Evolutionary conservation across 495 filamentous ascomycete genomes (phyloP).

Genomic region (Penicillium cinerascens): DNA sequence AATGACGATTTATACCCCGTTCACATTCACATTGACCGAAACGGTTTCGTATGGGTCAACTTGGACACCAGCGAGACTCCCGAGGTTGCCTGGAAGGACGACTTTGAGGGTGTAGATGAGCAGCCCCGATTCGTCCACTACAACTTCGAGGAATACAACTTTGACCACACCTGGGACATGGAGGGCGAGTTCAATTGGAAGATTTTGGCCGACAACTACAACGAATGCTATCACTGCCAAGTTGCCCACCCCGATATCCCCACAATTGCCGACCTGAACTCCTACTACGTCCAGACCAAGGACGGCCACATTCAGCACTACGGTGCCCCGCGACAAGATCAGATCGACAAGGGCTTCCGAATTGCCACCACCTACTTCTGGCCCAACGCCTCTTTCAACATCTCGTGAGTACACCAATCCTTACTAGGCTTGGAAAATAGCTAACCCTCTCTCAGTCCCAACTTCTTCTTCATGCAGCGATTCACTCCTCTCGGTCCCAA

Average conservation of each 20-base stretch:
- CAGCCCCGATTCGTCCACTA: constrained; percentile 39
- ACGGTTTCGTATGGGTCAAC: constrained; percentile 50
- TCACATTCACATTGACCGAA: constrained; percentile 42
- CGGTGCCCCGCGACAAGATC: constrained; percentile 33
- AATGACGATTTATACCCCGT: constrained; percentile 40
- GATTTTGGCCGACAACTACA: constrained; percentile 48
- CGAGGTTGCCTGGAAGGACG: constrained; percentile 40
- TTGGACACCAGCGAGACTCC: constrained; percentile 33
- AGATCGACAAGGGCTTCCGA: constrained; percentile 30
- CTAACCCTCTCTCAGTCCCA: constrained; percentile 27
- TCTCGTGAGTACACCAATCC: constrained; percentile 24
- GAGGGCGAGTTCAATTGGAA: constrained; percentile 51
- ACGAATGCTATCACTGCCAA: constrained; percentile 51
- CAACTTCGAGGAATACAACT: constrained; percentile 44
- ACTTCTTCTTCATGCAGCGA: constrained; percentile 50
- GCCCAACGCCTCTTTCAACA: constrained; percentile 29
- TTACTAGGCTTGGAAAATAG: background rate
- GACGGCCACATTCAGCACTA: constrained; percentile 39
- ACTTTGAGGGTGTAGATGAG: constrained; percentile 39
- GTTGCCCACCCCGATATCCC: constrained; percentile 47
- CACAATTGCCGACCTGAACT: constrained; percentile 37
- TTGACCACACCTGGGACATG: constrained; percentile 47
- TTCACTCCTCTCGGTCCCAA: constrained; percentile 39
- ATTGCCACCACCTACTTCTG: constrained; percentile 43
- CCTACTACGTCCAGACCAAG: constrained; percentile 41